A percentile compares a stretch with the other conserved stretches of the same genome.
These are phyloP conservation scores for Syncephalastrum sp. DNA, from an alignment of 371 early-diverging fungal species.

Conservation along the genomic window DNA sequence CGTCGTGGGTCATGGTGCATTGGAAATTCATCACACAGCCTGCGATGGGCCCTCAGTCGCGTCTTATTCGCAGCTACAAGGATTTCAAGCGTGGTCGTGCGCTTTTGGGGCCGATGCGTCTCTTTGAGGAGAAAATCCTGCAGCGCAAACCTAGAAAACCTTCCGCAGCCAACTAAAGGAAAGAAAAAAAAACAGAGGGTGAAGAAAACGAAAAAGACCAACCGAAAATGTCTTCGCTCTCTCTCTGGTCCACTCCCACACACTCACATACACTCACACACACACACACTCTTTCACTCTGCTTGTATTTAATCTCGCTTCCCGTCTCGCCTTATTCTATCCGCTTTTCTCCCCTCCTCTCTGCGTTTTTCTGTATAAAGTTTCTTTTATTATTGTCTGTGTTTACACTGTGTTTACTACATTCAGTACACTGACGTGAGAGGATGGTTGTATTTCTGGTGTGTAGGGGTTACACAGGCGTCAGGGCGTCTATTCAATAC, in stretches of 20 bases:
- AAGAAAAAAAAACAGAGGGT: neutral
- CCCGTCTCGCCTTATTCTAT: neutral
- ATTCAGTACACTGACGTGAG: no score
- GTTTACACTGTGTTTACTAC: no score
- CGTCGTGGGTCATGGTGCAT: constrained; percentile 87
- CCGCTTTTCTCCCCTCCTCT: neutral
- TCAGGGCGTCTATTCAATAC: no score
- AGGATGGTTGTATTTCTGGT: no score
- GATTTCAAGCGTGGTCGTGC: constrained; percentile 71
- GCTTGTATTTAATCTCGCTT: constrained; percentile 2
- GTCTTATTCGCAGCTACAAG: constrained; percentile 72
- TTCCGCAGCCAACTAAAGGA: neutral
- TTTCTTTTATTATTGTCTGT: no score
- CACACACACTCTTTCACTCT: neutral
- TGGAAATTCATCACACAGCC: constrained; percentile 77
- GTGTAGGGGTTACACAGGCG: no score
- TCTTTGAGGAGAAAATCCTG: constrained; percentile 17
- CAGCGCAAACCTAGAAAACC: constrained; percentile 5
- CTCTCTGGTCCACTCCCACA: neutral
- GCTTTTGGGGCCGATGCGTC: constrained; percentile 35
- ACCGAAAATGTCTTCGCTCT: no score
- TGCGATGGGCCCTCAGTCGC: constrained; percentile 79
- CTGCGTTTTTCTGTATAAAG: no score
- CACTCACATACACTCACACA: no score
- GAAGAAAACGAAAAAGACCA: constrained; percentile 2